A percentile compares a stretch with the other conserved stretches of the same genome.
Conservation (phyloP, 2,329 filamentous ascomycete species). For the Aspergillus flavus region DNA sequence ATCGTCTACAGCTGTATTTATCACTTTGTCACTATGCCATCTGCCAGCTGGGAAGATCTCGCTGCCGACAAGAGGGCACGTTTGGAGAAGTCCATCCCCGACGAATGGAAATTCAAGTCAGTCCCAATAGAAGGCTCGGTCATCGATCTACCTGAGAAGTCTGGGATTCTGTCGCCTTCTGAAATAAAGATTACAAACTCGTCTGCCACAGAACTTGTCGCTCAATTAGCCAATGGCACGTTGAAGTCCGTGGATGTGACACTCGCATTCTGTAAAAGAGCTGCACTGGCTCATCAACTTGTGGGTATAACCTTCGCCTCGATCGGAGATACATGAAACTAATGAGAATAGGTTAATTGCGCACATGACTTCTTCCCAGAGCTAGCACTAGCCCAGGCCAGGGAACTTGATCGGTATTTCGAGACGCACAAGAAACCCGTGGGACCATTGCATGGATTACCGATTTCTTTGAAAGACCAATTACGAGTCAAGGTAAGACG, state of each 20-base stretch:
- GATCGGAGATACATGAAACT: neutral
- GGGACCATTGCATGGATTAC: slow-evolving; percentile 5
- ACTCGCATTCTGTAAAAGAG: slow-evolving; percentile 26
- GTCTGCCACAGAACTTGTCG: neutral
- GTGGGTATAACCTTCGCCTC: slow-evolving; percentile 1
- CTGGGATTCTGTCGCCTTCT: neutral
- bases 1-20: neutral
- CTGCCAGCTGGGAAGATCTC: neutral
- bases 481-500: neutral
- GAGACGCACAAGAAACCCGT: neutral
- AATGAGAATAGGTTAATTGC: neutral
- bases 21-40: neutral
- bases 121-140: neutral
- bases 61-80: neutral
- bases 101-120: neutral
- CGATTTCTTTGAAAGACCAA: slow-evolving; percentile 3
- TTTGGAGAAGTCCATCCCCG: neutral
- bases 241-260: slow-evolving; percentile 24
- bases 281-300: slow-evolving; percentile 26
- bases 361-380: neutral
- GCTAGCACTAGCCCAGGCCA: neutral
- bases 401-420: neutral
- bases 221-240: slow-evolving; percentile 16
- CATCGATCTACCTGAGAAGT: neutral
- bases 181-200: neutral